Conservation (phyloP, 257 asterid species). For the Anisodus acutangulus region DNA sequence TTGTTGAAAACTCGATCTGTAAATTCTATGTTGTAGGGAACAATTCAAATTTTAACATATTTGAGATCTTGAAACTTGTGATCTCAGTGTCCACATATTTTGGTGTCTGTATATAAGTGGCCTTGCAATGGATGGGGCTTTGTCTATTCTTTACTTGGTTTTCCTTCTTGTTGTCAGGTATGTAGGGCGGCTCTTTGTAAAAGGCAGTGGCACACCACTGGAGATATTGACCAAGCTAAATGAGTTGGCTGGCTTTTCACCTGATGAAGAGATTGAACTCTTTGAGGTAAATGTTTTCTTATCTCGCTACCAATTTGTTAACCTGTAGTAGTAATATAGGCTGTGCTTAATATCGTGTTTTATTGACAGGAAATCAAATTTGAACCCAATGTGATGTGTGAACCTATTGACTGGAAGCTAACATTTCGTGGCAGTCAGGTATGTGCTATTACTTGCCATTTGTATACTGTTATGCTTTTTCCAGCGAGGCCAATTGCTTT, state of each 20-base stretch:
- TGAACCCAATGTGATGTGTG: slow-evolving; percentile 81
- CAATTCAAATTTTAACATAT: not conserved
- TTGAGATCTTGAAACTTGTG: slow-evolving; percentile 25
- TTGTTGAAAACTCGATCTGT: slow-evolving; percentile 10
- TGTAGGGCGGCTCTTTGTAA: slow-evolving; percentile 77
- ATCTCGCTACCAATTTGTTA: not conserved
- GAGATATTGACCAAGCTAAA: slow-evolving; percentile 64
- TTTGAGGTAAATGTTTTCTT: slow-evolving; percentile 58
- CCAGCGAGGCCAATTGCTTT: not conserved
- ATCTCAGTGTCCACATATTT: not conserved
- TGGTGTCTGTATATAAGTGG: slow-evolving; percentile 16
- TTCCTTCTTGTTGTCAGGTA: slow-evolving; percentile 49
- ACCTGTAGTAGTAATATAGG: not conserved
- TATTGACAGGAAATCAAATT: slow-evolving; percentile 72
- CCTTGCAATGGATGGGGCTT: not conserved
- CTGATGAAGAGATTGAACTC: slow-evolving; percentile 77
- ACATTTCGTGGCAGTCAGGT: slow-evolving; percentile 71
- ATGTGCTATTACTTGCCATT: slow-evolving; percentile 22
- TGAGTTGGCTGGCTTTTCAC: slow-evolving; percentile 73
- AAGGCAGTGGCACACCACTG: slow-evolving; percentile 62
- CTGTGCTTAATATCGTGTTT: slow-evolving; percentile 20
- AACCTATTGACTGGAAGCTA: slow-evolving; percentile 63
- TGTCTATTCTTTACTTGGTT: slow-evolving; percentile 17
- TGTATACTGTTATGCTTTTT: not conserved
- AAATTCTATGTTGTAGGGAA: not conserved